Percentiles rank a stretch among this genome's conserved stretches.
Conservation (phyloP, 2,329 filamentous ascomycete genomes). For the Pezicula carpinea region DNA sequence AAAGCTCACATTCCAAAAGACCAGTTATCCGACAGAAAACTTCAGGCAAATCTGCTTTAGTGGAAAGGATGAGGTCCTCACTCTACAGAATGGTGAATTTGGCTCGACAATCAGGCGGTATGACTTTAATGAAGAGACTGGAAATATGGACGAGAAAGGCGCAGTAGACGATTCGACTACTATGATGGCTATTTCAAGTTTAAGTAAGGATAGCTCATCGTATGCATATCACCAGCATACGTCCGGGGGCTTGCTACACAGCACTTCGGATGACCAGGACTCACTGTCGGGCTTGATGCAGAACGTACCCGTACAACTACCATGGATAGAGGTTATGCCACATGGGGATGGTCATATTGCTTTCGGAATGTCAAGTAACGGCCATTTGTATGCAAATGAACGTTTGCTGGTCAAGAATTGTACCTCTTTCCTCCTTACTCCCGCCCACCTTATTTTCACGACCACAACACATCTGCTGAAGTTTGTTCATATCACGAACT, state of each 20-base stretch:
- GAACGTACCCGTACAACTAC: conserved; percentile 26
- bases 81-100: conserved; percentile 12
- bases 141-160: conserved; percentile 19
- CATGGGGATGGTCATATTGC: conserved; percentile 21
- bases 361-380: conserved; percentile 66
- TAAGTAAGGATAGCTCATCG: conserved; percentile 13
- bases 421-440: conserved; percentile 82
- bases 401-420: conserved; percentile 76
- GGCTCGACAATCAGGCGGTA: conserved; percentile 18
- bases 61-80: conserved; percentile 17
- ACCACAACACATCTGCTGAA: conserved; percentile 91
- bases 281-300: conserved; percentile 18
- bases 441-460: conserved; percentile 82
- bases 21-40: conserved; percentile 8
- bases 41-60: conserved; percentile 26
- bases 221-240: conserved; percentile 24
- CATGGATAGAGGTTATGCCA: conserved; percentile 29
- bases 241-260: conserved; percentile 22
- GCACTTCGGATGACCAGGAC: conserved; percentile 20
- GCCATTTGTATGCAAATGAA: conserved; percentile 74
- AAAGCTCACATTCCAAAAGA: conserved; percentile 34
- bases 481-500: conserved; percentile 74
- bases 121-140: conserved; percentile 21
- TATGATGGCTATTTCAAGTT: conserved; percentile 22
- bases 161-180: conserved; percentile 7